These are phyloP conservation scores for Pleurotus djamor DNA, from an alignment of 768 basidiomycete species.

Conservation along the genomic window DNA sequence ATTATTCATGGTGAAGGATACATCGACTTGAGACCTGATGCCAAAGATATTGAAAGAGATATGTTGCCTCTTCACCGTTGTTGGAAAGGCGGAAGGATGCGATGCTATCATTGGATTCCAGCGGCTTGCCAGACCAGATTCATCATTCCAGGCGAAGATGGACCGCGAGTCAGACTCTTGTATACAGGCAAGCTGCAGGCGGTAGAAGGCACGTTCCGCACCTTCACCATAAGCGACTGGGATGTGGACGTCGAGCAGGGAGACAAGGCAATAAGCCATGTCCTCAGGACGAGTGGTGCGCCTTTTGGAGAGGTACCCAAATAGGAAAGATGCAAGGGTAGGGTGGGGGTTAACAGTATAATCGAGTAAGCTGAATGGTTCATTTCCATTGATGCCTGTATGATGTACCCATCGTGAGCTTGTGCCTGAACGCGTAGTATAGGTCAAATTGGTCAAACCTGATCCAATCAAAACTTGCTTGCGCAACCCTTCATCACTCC, in stretches of 20 bases:
- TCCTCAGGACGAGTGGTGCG: neutral
- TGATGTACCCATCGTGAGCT: too few species aligned
- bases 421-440: too few species aligned
- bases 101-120: neutral
- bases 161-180: neutral
- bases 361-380: too few species aligned
- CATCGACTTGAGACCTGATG: neutral
- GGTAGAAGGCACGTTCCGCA: neutral
- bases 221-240: constrained; percentile 2
- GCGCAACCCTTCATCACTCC: too few species aligned
- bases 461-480: too few species aligned
- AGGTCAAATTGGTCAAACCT: too few species aligned
- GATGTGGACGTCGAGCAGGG: neutral
- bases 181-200: neutral
- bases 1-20: neutral
- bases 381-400: too few species aligned
- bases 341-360: too few species aligned
- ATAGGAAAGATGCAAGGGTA: neutral
- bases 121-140: neutral
- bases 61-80: neutral
- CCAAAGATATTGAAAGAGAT: neutral
- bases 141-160: neutral
- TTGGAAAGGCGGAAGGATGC: neutral
- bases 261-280: neutral
- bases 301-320: neutral